A percentile compares a stretch with the other conserved stretches of the same genome.
These are phyloP conservation scores for Ballota nigra DNA, from an alignment of 257 asterid species.

Conservation along the genomic window DNA sequence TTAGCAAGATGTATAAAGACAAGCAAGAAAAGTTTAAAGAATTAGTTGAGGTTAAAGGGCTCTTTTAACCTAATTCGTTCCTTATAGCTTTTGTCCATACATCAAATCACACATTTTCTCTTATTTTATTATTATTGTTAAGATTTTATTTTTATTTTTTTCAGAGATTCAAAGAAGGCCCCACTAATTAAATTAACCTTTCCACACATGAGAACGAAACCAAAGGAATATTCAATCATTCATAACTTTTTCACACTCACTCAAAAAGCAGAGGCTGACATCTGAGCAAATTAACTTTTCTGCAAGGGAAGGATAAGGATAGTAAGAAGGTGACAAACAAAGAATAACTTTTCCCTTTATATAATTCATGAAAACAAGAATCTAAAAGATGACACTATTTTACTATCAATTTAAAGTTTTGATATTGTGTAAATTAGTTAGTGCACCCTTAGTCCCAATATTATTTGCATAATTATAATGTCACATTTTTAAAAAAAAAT, in stretches of 20 bases:
- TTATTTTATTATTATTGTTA: too few relatives aligned
- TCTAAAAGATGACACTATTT: too few relatives aligned
- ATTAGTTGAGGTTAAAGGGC: conserved; percentile 32
- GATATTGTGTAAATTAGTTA: too few relatives aligned
- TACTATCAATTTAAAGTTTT: too few relatives aligned
- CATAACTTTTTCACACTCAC: conserved; percentile 13
- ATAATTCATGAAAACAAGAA: not conserved
- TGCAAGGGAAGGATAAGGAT: conserved; percentile 5
- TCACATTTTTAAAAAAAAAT: too few relatives aligned
- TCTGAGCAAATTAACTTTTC: conserved; percentile 8
- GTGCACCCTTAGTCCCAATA: too few relatives aligned
- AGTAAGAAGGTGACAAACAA: conserved; percentile 19
- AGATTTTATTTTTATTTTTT: not conserved
- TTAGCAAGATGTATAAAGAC: conserved; percentile 19
- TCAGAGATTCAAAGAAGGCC: conserved; percentile 11
- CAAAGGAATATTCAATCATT: conserved; percentile 24
- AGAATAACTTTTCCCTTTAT: conserved; percentile 11
- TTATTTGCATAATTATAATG: too few relatives aligned
- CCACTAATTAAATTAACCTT: not conserved
- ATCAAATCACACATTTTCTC: not conserved
- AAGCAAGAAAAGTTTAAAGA: conserved; percentile 14
- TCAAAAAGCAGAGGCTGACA: conserved; percentile 15
- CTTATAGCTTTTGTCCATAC: conserved; percentile 13
- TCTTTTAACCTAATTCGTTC: conserved; percentile 33
- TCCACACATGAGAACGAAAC: not conserved